phyloP scores from a whole-genome alignment of 345 rosid species.

The Raphanus raphanistrum region DNA sequence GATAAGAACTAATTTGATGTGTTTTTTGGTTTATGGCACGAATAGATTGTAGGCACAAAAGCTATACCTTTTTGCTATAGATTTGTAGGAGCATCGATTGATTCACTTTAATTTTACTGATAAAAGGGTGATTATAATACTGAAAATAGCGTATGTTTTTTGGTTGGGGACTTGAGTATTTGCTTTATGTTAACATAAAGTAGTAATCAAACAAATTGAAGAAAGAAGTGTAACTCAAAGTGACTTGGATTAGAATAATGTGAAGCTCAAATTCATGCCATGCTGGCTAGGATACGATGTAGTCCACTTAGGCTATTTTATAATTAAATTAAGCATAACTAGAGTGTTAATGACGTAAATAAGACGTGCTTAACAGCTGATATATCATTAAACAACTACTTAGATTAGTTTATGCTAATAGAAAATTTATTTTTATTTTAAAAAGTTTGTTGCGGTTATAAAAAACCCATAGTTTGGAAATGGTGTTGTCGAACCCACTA shows the following conservation, averaged over 20 bases:
- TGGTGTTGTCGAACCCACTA: conserved; percentile 38
- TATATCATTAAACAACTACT: not conserved
- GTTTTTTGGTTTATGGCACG: not conserved
- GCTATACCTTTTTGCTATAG: not conserved
- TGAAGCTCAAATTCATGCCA: conserved; percentile 27
- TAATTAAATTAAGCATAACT: not conserved
- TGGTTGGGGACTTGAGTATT: conserved; percentile 2
- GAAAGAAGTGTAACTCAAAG: conserved; percentile 3
- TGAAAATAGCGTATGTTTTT: not conserved
- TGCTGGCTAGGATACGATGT: conserved; percentile 17
- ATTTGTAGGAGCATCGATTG: not conserved
- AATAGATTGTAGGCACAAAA: not conserved
- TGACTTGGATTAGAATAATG: conserved; percentile 31
- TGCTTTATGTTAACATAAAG: conserved; percentile 19
- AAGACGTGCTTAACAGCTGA: conserved; percentile 23
- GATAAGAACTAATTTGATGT: not conserved
- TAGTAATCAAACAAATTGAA: not conserved
- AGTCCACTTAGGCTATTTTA: conserved; percentile 24
- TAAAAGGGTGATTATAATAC: not conserved
- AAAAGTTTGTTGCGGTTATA: conserved; percentile 22
- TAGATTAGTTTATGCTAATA: not conserved
- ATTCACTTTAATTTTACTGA: not conserved
- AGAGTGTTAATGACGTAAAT: conserved; percentile 29
- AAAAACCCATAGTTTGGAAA: conserved; percentile 25
- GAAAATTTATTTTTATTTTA: not conserved